These are phyloP conservation scores for Lipomyces japonicus DNA, from an alignment of 805 yeast species.

Conservation along the genomic window DNA sequence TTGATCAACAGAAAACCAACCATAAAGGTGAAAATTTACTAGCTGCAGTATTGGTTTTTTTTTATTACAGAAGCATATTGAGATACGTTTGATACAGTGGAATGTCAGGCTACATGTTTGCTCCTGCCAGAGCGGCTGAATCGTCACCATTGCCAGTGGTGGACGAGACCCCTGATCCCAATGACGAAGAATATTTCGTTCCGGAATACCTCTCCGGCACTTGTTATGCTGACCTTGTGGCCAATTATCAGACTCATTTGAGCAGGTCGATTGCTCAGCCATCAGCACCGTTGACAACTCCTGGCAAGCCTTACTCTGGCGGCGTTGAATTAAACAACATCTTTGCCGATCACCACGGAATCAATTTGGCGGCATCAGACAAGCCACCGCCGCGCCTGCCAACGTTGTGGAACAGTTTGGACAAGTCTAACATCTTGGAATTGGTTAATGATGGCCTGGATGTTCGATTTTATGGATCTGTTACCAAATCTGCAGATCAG, in stretches of 20 bases:
- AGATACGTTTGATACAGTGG: too few relatives aligned
- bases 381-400: conserved; percentile 18
- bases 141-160: neutral
- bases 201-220: conserved; percentile 7
- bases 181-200: neutral
- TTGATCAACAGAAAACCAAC: too few relatives aligned
- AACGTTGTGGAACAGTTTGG: conserved; percentile 19
- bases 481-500: conserved; percentile 19
- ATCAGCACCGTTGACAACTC: conserved; percentile 6
- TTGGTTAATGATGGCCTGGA: conserved; percentile 17
- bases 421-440: conserved; percentile 13
- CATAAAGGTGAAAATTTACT: too few relatives aligned
- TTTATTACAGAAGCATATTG: too few relatives aligned
- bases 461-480: conserved; percentile 15
- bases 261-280: conserved; percentile 4
- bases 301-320: conserved; percentile 1
- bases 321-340: neutral
- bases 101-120: too few relatives aligned
- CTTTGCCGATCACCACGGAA: conserved; percentile 1
- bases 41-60: too few relatives aligned
- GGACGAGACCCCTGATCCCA: neutral
- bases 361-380: neutral
- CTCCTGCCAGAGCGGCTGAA: neutral
- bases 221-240: conserved; percentile 9
- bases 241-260: neutral